Evolutionary conservation across 176 grass and related monocot genomes (phyloP).

Genomic region (Triticum aestivum): DNA sequence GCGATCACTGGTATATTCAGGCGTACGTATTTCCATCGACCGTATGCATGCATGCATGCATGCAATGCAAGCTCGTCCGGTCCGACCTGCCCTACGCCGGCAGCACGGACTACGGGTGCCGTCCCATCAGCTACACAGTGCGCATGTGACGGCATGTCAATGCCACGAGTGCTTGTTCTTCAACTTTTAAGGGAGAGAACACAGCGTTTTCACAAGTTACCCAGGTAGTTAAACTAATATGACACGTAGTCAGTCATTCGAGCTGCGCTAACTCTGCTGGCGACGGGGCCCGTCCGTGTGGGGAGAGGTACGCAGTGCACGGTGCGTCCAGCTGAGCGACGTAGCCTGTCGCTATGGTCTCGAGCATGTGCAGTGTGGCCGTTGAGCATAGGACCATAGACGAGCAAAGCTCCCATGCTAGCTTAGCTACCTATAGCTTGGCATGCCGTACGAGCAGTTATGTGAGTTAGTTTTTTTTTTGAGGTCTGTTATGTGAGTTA

Average conservation of each 20-base stretch:
- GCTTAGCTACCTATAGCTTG: background rate
- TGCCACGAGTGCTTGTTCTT: background rate
- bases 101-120: background rate
- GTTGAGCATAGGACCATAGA: background rate
- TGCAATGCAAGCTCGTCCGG: background rate
- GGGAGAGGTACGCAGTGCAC: background rate
- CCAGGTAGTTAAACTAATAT: background rate
- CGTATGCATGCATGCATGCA: background rate
- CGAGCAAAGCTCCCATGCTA: background rate
- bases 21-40: background rate
- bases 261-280: background rate
- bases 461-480: background rate
- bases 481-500: background rate
- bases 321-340: background rate
- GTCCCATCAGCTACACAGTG: background rate
- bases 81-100: background rate
- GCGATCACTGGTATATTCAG: background rate
- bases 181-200: background rate
- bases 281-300: background rate
- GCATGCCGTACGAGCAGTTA: background rate
- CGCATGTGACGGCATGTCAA: background rate
- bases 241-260: background rate
- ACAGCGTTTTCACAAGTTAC: background rate
- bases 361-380: background rate
- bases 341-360: background rate